Evolutionary conservation across 768 basidiomycete species (phyloP).

Genomic region (Mycena metata): DNA sequence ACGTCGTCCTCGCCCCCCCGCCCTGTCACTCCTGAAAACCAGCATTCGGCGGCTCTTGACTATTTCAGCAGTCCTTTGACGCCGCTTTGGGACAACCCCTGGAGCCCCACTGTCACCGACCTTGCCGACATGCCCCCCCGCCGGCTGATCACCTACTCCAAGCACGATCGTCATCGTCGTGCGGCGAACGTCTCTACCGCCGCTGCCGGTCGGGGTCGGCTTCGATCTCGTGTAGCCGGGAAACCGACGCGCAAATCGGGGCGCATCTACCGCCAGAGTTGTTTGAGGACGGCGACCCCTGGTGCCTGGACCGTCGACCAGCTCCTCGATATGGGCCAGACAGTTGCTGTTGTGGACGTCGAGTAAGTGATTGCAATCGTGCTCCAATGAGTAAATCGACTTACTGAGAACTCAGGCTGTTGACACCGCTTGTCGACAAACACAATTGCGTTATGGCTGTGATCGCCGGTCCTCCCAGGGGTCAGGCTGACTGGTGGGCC

Average conservation of each 20-base stretch:
- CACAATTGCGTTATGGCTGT: not conserved
- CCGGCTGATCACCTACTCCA: not conserved
- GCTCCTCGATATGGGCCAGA: not conserved
- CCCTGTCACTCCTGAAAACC: too few relatives aligned
- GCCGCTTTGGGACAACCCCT: not conserved
- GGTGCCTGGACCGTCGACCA: not conserved
- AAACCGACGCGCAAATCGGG: not conserved
- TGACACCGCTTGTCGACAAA: constrained; percentile 1
- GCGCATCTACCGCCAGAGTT: not conserved
- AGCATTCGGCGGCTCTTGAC: not conserved
- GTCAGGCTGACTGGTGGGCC: not conserved
- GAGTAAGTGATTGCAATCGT: not conserved
- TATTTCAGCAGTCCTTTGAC: not conserved
- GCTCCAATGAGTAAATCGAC: not conserved
- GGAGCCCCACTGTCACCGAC: too few relatives aligned
- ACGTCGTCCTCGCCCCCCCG: too few relatives aligned
- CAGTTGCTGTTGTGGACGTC: not conserved
- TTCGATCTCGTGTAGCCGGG: not conserved
- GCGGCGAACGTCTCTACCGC: not conserved
- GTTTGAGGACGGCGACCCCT: not conserved
- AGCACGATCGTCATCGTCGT: not conserved
- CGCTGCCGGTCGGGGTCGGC: not conserved
- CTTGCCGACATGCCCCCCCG: too few relatives aligned
- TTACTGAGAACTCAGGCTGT: not conserved
- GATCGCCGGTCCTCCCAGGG: not conserved